Conservation (phyloP, 208 protist genomes). For the Blastocrithidia nonstop region DNA sequence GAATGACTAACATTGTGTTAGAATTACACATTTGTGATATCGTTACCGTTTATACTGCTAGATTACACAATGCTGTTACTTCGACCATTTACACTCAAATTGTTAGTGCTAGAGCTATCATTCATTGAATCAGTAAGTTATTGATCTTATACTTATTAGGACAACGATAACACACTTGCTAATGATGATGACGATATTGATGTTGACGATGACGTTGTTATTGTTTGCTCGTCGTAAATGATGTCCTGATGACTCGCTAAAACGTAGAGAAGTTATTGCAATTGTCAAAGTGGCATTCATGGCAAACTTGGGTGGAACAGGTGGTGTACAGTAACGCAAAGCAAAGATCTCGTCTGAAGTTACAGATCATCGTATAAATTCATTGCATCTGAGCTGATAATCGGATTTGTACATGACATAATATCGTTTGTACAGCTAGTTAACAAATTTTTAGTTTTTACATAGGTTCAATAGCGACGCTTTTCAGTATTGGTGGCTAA, state of each 20-base stretch:
- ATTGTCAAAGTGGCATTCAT: conserved; percentile 68
- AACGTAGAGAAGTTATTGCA: conserved; percentile 56
- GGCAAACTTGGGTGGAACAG: conserved; percentile 41
- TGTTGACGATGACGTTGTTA: not conserved
- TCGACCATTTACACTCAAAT: too few relatives aligned
- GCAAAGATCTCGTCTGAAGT: conserved; percentile 29
- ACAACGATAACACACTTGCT: not conserved
- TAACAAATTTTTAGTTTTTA: conserved; percentile 23
- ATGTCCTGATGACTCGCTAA: conserved; percentile 19
- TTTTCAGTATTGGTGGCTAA: too few relatives aligned
- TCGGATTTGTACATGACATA: conserved; percentile 19
- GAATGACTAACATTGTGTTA: too few relatives aligned
- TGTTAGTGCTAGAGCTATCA: too few relatives aligned
- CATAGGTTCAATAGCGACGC: not conserved
- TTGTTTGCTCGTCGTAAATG: conserved; percentile 3
- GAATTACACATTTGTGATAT: too few relatives aligned
- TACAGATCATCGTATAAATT: conserved; percentile 11
- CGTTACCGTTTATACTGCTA: too few relatives aligned
- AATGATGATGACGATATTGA: not conserved
- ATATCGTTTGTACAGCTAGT: not conserved
- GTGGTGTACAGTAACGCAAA: conserved; percentile 42
- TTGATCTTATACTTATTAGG: too few relatives aligned
- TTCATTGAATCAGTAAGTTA: too few relatives aligned
- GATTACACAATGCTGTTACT: too few relatives aligned
- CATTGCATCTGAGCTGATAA: not conserved